Evolutionary conservation across 2,329 filamentous ascomycete species (phyloP).

Genomic region (Seiridium unicorne): DNA sequence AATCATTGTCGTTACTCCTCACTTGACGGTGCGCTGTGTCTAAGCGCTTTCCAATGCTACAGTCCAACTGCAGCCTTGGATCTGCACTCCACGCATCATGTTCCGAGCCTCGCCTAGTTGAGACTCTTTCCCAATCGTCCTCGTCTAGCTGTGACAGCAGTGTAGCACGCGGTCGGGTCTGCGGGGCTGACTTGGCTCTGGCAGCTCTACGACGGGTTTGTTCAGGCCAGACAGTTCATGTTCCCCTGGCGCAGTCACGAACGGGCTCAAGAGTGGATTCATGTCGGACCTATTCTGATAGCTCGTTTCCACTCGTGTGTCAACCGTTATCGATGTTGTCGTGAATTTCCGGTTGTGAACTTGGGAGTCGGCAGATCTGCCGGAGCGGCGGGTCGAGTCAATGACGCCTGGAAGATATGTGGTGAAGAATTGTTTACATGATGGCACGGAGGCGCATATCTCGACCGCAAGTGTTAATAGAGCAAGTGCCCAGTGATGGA

Average conservation of each 20-base stretch:
- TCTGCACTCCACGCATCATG: background rate
- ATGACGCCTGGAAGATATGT: background rate
- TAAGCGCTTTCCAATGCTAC: too few relatives aligned
- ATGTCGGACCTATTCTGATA: background rate
- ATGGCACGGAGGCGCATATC: conserved; percentile 37
- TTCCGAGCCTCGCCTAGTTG: background rate
- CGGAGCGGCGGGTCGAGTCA: background rate
- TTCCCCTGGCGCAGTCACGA: background rate
- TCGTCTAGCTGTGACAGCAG: background rate
- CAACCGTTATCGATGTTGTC: background rate
- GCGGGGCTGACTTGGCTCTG: background rate
- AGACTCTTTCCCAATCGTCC: background rate
- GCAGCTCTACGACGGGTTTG: background rate
- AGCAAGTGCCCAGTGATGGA: too few relatives aligned
- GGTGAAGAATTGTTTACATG: conserved; percentile 35
- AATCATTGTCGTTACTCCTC: too few relatives aligned
- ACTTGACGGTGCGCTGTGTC: too few relatives aligned
- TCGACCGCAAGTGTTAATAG: conserved; percentile 6
- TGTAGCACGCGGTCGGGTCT: background rate
- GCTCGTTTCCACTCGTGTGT: background rate
- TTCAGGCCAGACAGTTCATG: background rate
- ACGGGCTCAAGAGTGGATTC: background rate
- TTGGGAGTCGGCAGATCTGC: too few relatives aligned
- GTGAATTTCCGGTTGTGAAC: background rate
- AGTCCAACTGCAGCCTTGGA: background rate